Conservation (phyloP, 1,139 yeast genomes). For the Candida pseudoviswanathii region DNA sequence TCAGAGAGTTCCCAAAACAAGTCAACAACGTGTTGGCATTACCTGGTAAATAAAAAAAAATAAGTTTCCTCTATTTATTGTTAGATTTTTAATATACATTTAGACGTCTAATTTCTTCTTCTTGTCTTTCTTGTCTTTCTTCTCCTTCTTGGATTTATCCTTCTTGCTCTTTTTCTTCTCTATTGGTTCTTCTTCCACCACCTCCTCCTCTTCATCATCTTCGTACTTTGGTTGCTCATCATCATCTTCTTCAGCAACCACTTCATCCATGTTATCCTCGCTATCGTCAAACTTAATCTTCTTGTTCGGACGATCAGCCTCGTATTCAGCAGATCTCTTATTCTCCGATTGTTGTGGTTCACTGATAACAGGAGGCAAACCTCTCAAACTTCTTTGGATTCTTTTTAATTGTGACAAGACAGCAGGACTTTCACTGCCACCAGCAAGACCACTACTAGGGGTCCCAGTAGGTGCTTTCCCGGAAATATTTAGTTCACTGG, state of each 20-base stretch:
- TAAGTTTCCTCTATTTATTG: no score
- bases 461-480: constrained; percentile 11
- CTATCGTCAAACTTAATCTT: constrained; percentile 34
- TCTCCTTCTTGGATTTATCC: constrained; percentile 31
- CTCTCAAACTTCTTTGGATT: constrained; percentile 71
- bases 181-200: constrained; percentile 21
- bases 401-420: constrained; percentile 62
- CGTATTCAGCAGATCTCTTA: constrained; percentile 18
- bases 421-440: constrained; percentile 31
- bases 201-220: constrained; percentile 20
- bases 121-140: constrained; percentile 32
- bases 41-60: constrained; percentile 15
- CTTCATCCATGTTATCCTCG: constrained; percentile 20
- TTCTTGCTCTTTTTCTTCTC: constrained; percentile 15
- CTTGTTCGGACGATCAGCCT: constrained; percentile 22
- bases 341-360: constrained; percentile 27
- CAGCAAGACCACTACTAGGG: constrained; percentile 23
- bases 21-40: constrained; percentile 30
- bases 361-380: constrained; percentile 60
- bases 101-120: constrained; percentile 13
- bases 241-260: constrained; percentile 20
- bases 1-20: constrained; percentile 74
- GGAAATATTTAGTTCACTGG: constrained; percentile 27
- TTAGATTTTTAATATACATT: neutral
- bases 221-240: constrained; percentile 23